These are phyloP conservation scores for Podospora pseudopauciseta DNA, from an alignment of 495 filamentous ascomycete species.

Conservation along the genomic window DNA sequence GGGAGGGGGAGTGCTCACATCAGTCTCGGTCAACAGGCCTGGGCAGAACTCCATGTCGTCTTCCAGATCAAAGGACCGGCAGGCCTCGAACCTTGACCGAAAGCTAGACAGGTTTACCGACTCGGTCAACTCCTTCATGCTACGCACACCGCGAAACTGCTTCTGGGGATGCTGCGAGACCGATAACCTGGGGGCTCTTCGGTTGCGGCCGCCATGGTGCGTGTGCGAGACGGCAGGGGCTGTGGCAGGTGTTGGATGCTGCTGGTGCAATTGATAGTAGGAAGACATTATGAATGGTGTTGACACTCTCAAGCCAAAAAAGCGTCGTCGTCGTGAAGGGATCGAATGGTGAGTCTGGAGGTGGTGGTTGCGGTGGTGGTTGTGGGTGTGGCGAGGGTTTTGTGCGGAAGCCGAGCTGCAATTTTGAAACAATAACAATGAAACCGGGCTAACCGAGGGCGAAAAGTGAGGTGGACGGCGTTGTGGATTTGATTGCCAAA, in stretches of 20 bases:
- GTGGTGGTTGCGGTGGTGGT: constrained; percentile 22
- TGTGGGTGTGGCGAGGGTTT: constrained; percentile 19
- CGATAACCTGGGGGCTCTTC: constrained; percentile 78
- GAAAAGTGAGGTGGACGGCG: constrained; percentile 10
- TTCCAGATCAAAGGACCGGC: constrained; percentile 92
- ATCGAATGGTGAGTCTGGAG: constrained; percentile 12
- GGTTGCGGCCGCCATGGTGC: constrained; percentile 81
- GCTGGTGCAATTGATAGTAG: constrained; percentile 65
- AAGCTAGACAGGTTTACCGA: constrained; percentile 68
- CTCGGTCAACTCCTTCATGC: constrained; percentile 86
- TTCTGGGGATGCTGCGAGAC: constrained; percentile 77
- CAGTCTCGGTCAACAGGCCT: constrained; percentile 86
- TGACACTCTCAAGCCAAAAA: constrained; percentile 13
- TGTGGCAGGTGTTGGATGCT: constrained; percentile 57
- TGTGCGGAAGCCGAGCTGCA: constrained; percentile 21
- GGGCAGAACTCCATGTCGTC: constrained; percentile 98
- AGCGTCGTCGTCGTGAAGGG: background rate
- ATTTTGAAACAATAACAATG: constrained; percentile 35
- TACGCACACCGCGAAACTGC: constrained; percentile 77
- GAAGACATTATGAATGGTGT: constrained; percentile 62
- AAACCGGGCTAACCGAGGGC: constrained; percentile 21
- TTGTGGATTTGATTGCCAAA: background rate
- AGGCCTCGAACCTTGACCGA: constrained; percentile 82
- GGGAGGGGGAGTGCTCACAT: constrained; percentile 63
- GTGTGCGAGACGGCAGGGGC: constrained; percentile 57